A percentile compares a stretch with the other conserved stretches of the same genome.
Evolutionary conservation across 352 stramenopile genomes (phyloP).

Genomic region (Phytophthora multivora): DNA sequence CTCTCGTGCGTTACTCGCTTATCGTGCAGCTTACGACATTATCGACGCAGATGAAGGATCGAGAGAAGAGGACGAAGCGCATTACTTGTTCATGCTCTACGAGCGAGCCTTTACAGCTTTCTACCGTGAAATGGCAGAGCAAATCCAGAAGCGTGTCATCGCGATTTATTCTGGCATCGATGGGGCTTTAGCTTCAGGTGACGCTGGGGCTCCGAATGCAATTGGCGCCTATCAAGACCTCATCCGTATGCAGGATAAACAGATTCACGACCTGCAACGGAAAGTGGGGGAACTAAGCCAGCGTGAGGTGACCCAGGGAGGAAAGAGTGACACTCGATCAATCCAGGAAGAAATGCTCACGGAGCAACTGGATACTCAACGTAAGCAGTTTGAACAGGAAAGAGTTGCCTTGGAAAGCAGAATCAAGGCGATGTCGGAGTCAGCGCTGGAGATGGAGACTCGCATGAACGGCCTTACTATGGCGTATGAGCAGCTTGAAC

Average conservation of each 20-base stretch:
- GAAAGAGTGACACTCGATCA: background rate
- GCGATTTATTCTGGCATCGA: conserved; percentile 59
- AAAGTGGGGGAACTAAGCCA: conserved; percentile 32
- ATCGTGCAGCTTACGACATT: conserved; percentile 40
- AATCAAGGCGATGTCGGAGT: conserved; percentile 31
- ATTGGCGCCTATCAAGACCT: conserved; percentile 75
- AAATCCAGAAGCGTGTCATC: conserved; percentile 71
- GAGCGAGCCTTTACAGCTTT: conserved; percentile 61
- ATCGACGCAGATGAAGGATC: conserved; percentile 12
- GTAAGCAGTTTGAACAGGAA: conserved; percentile 37
- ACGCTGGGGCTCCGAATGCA: conserved; percentile 27
- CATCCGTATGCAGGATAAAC: conserved; percentile 82
- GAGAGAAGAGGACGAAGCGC: conserved; percentile 20
- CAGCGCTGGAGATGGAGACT: conserved; percentile 42
- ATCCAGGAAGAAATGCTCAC: conserved; percentile 3
- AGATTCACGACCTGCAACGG: conserved; percentile 62
- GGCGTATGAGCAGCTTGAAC: conserved; percentile 59
- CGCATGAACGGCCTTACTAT: conserved; percentile 51
- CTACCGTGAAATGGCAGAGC: conserved; percentile 54
- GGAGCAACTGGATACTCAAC: conserved; percentile 17
- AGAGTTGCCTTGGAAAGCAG: conserved; percentile 40
- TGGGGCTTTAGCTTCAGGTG: conserved; percentile 7
- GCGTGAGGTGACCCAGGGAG: background rate
- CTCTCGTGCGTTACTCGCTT: conserved; percentile 42
- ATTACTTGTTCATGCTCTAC: conserved; percentile 73